Evolutionary conservation across 2,329 filamentous ascomycete species (phyloP).

Genomic region (Thelonectria olida): DNA sequence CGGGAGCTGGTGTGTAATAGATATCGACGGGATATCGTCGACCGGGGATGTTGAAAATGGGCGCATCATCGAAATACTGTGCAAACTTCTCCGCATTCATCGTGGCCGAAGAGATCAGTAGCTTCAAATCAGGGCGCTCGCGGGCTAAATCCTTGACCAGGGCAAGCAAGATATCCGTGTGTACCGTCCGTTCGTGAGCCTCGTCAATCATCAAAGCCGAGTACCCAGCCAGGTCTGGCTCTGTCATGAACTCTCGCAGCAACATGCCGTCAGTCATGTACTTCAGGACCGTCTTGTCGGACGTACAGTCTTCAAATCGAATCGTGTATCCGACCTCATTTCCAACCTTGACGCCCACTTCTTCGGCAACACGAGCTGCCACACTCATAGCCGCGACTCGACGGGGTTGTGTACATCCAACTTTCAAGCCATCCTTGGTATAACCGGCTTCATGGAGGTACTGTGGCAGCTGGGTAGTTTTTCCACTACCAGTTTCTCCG

Average conservation of each 20-base stretch:
- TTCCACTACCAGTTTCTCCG: conserved; percentile 93
- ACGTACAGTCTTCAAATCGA: conserved; percentile 92
- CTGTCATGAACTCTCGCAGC: conserved; percentile 87
- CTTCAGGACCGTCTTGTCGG: conserved; percentile 89
- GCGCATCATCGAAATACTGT: conserved; percentile 89
- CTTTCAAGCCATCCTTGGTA: conserved; percentile 83
- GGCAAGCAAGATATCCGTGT: conserved; percentile 89
- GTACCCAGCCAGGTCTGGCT: conserved; percentile 84
- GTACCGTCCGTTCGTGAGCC: conserved; percentile 91
- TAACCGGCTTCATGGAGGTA: conserved; percentile 93
- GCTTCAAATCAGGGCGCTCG: conserved; percentile 83
- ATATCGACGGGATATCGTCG: conserved; percentile 90
- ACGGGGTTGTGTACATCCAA: conserved; percentile 93
- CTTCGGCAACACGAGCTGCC: conserved; percentile 93
- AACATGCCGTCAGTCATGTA: conserved; percentile 99
- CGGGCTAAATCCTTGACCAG: conserved; percentile 88
- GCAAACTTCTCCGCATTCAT: conserved; percentile 95
- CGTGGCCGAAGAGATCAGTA: conserved; percentile 93
- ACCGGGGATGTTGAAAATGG: conserved; percentile 94
- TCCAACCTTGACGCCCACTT: conserved; percentile 89
- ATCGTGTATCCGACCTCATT: conserved; percentile 95
- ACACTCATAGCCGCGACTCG: conserved; percentile 98
- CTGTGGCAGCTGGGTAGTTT: conserved; percentile 94
- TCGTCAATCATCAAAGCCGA: conserved; percentile 96
- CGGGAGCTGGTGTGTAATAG: conserved; percentile 88